A percentile compares a stretch with the other conserved stretches of the same genome.
These are phyloP conservation scores for Phytophthora podocarpi DNA, from an alignment of 352 stramenopile genomes.

Conservation along the genomic window DNA sequence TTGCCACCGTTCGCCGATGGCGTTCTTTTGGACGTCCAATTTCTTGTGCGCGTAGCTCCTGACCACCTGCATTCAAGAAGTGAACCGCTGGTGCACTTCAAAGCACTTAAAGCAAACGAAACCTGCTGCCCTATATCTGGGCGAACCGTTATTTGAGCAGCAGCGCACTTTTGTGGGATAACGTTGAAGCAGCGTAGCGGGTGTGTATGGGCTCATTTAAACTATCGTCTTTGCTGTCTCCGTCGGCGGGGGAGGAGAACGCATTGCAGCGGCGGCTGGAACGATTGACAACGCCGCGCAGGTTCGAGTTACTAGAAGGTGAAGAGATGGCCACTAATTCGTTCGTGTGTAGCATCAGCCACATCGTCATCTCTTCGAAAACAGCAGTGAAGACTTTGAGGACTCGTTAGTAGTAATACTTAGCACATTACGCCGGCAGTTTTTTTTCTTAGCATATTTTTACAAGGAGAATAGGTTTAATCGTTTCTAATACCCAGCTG, in stretches of 20 bases:
- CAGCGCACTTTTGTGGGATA: too few species aligned
- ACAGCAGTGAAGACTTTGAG: conserved; percentile 3
- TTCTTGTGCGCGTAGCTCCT: conserved; percentile 53
- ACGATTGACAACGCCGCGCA: neutral
- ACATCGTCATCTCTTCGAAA: conserved; percentile 25
- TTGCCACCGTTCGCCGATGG: conserved; percentile 44
- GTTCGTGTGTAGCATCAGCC: conserved; percentile 24
- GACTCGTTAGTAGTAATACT: too few species aligned
- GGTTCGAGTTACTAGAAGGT: conserved; percentile 15
- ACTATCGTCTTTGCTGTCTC: conserved; percentile 13
- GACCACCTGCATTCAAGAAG: conserved; percentile 19
- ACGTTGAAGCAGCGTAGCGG: neutral
- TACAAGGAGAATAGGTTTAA: too few species aligned
- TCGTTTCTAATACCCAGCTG: too few species aligned
- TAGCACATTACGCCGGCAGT: too few species aligned
- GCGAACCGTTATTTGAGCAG: conserved; percentile 15
- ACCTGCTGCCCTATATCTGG: conserved; percentile 17
- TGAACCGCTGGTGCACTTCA: neutral
- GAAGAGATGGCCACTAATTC: conserved; percentile 14
- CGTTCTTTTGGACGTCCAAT: conserved; percentile 38
- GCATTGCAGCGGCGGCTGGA: conserved; percentile 15
- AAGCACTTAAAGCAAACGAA: neutral
- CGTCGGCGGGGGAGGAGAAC: conserved; percentile 11
- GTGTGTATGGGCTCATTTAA: conserved; percentile 23
- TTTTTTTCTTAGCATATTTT: too few species aligned